Conservation (phyloP, 208 protist genomes). For the Leishmania gerbilli region DNA sequence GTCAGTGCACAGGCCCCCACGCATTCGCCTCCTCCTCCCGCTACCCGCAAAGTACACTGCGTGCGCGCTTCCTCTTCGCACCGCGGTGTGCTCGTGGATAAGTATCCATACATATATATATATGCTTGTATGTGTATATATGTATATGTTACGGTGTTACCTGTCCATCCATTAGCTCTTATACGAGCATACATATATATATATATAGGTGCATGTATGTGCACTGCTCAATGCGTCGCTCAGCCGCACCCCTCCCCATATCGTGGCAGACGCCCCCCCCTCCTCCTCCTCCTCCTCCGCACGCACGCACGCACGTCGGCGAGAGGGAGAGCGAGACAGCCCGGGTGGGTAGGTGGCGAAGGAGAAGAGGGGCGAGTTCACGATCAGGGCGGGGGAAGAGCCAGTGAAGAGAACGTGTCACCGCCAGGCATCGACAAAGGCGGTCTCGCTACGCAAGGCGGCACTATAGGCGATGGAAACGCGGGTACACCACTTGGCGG, state of each 20-base stretch:
- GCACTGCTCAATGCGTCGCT: neutral
- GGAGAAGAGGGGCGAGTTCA: neutral
- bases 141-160: neutral
- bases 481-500: conserved; percentile 4
- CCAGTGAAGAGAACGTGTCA: neutral
- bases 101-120: neutral
- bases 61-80: neutral
- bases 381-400: neutral
- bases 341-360: neutral
- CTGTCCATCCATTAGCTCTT: neutral
- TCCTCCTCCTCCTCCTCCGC: neutral
- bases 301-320: neutral
- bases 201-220: neutral
- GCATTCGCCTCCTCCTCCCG: no score
- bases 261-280: neutral
- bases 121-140: neutral
- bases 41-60: neutral
- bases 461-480: conserved; percentile 70
- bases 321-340: neutral
- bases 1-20: neutral
- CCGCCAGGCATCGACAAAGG: conserved; percentile 48
- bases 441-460: conserved; percentile 50
- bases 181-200: neutral
- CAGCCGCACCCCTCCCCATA: neutral
- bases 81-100: neutral